Conservation (phyloP, 2,329 filamentous ascomycete genomes). For the Septoria linicola region DNA sequence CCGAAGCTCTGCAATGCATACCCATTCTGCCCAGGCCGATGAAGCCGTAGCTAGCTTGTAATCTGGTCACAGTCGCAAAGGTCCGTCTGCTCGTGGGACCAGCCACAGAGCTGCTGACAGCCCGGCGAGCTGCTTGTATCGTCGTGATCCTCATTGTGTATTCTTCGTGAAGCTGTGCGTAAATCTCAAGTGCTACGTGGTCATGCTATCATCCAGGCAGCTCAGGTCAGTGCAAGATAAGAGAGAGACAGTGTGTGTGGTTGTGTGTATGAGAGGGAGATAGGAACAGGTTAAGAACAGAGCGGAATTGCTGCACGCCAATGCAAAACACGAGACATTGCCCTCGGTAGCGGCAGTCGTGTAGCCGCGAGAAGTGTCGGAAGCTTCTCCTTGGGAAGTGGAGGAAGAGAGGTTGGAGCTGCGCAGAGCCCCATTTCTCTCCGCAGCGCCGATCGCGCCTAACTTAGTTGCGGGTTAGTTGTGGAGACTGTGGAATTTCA, state of each 20-base stretch:
- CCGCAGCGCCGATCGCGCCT: too few relatives aligned
- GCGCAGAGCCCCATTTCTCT: not conserved
- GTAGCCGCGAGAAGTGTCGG: slow-evolving; percentile 4
- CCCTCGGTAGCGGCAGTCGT: slow-evolving; percentile 7
- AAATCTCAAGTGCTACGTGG: slow-evolving; percentile 2
- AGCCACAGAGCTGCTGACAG: slow-evolving; percentile 23
- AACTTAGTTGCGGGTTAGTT: too few relatives aligned
- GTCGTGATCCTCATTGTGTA: slow-evolving; percentile 18
- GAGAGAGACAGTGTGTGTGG: too few relatives aligned
- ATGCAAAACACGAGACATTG: slow-evolving; percentile 3
- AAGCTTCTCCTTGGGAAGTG: not conserved
- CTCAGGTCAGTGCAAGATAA: not conserved
- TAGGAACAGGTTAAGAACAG: not conserved
- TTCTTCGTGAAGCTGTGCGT: not conserved
- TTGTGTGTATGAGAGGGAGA: not conserved
- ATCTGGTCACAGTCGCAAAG: slow-evolving; percentile 45
- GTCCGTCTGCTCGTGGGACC: slow-evolving; percentile 37
- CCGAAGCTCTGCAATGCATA: slow-evolving; percentile 30
- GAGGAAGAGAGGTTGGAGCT: slow-evolving; percentile 10
- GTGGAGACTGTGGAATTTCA: too few relatives aligned
- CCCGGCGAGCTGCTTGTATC: slow-evolving; percentile 23
- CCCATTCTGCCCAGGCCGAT: slow-evolving; percentile 54
- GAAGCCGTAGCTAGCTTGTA: slow-evolving; percentile 51
- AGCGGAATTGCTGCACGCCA: not conserved
- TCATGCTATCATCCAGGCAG: slow-evolving; percentile 8